Percentiles rank a stretch among this genome's conserved stretches.
phyloP scores from a whole-genome alignment of 208 protist genomes.

The Leishmania guyanensis region DNA sequence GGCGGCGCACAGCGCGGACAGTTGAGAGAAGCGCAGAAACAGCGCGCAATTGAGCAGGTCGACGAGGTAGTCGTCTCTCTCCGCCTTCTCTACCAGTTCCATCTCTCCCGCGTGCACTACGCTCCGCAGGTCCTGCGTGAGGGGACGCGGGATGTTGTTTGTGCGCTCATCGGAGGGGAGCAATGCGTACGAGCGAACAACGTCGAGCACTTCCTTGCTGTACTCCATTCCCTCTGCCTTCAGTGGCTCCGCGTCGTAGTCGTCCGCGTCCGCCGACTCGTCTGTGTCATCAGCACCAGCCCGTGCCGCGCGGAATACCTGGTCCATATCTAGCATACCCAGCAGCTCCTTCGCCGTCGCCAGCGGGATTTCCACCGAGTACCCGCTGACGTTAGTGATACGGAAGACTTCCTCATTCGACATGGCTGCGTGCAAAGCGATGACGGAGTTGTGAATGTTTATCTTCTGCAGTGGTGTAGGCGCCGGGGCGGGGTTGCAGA shows the following conservation, averaged over 20 bases:
- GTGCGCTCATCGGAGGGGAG: constrained; percentile 31
- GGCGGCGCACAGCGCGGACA: constrained; percentile 54
- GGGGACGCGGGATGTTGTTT: constrained; percentile 48
- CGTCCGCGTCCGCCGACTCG: constrained; percentile 25
- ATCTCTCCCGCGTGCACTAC: constrained; percentile 43
- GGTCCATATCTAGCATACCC: constrained; percentile 30
- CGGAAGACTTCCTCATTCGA: constrained; percentile 24
- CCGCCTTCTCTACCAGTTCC: constrained; percentile 42
- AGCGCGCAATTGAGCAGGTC: constrained; percentile 52
- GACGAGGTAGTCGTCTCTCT: constrained; percentile 41
- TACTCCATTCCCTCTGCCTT: constrained; percentile 49
- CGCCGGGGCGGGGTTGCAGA: background rate
- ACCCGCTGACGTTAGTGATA: constrained; percentile 29
- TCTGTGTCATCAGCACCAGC: constrained; percentile 22
- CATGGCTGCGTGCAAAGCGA: background rate
- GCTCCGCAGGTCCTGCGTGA: constrained; percentile 31
- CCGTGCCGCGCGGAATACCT: constrained; percentile 33
- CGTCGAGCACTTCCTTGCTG: constrained; percentile 38
- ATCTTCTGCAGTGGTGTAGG: background rate
- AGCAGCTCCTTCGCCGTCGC: constrained; percentile 35
- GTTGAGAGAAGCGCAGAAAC: constrained; percentile 47
- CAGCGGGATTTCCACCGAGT: constrained; percentile 37
- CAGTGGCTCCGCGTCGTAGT: constrained; percentile 26
- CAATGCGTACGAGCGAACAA: constrained; percentile 35
- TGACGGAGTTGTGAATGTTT: background rate